A percentile compares a stretch with the other conserved stretches of the same genome.
Evolutionary conservation across 495 filamentous ascomycete species (phyloP).

Genomic region (Penicillium parvum): DNA sequence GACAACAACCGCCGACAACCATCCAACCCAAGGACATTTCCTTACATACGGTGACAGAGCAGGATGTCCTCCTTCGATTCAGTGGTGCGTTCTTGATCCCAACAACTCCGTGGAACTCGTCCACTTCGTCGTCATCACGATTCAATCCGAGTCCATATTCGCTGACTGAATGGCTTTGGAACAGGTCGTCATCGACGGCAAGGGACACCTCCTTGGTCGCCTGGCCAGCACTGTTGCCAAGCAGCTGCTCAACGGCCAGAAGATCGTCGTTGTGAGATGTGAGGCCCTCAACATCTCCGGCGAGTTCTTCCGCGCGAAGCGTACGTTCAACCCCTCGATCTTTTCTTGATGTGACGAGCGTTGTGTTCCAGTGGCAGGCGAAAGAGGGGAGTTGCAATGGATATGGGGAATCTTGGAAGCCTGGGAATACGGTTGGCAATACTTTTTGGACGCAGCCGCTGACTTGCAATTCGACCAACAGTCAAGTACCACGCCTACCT

Average conservation of each 20-base stretch:
- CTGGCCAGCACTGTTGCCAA: constrained; percentile 98
- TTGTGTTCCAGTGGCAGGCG: no score
- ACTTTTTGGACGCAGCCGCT: constrained; percentile 22
- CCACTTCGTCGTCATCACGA: constrained; percentile 6
- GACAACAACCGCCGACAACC: constrained; percentile 51
- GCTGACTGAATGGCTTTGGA: constrained; percentile 32
- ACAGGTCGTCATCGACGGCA: constrained; percentile 97
- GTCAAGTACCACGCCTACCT: constrained; percentile 99
- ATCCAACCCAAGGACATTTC: constrained; percentile 43
- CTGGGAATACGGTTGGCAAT: no score
- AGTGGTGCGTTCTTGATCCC: constrained; percentile 67
- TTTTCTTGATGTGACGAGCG: no score
- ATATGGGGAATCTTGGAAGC: no score
- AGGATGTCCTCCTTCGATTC: constrained; percentile 98
- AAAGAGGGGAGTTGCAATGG: no score
- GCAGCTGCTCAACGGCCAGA: constrained; percentile 98
- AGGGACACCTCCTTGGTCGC: constrained; percentile 98
- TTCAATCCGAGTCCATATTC: constrained; percentile 5
- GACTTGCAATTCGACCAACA: constrained; percentile 45
- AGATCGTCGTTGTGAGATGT: constrained; percentile 98
- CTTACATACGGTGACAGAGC: constrained; percentile 49
- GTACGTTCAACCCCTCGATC: constrained; percentile 61
- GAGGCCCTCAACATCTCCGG: constrained; percentile 99
- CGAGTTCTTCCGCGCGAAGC: constrained; percentile 99
- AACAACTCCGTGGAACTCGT: constrained; percentile 1